Evolutionary conservation across 768 basidiomycete genomes (phyloP), one percentile per base, ranked within the genome.

Genomic region (Steccherinum ochraceum): DNA sequence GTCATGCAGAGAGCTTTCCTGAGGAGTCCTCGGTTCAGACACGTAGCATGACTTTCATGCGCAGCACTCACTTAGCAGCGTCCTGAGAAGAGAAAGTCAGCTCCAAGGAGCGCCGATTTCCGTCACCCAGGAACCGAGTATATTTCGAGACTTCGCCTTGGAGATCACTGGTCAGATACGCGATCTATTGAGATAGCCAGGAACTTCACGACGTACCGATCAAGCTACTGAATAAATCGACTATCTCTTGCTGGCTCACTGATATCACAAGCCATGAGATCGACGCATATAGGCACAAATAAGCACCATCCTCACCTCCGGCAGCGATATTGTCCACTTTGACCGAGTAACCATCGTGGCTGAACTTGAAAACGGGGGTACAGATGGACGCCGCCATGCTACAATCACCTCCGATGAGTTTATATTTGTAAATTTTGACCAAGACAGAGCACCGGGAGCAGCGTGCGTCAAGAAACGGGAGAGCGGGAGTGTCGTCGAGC

Each of bases 1-100:
- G 78, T 76, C 81, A 86, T 80, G 57, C 79, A 79, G 47, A 86
- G 57, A 1, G 84, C 80, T 66, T 85, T 84, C 51, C 85, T 87
- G 39, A 18, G 27, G 1, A 45, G 19, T n/a, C 40, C 19, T 25
- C 44, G 18, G 5, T 26, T 44, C 23, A 48, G 20, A 21, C 19
- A 23, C 46, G 46, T 49, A 24, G 50, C 20, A 43, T 43, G 55
- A 39, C 25, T 42, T n/a, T n/a, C n/a, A 18, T 49, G 52, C 39
- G 40, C 47, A 47, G 27, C 18, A 65, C 77, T 52, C 53, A 84
- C 84, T 70, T 71, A 46, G 78, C 77, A 12, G 75, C 69, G 55
- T 83, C 81, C 3, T 67, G 72, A 45, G 72, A 73, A 48, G 60
- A 64, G 60, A 86, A 85, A 2, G 73, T 71, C 42, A 86, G 70